Evolutionary conservation across 1,139 yeast species (phyloP).

Genomic region (Schwanniomyces etchellsii): DNA sequence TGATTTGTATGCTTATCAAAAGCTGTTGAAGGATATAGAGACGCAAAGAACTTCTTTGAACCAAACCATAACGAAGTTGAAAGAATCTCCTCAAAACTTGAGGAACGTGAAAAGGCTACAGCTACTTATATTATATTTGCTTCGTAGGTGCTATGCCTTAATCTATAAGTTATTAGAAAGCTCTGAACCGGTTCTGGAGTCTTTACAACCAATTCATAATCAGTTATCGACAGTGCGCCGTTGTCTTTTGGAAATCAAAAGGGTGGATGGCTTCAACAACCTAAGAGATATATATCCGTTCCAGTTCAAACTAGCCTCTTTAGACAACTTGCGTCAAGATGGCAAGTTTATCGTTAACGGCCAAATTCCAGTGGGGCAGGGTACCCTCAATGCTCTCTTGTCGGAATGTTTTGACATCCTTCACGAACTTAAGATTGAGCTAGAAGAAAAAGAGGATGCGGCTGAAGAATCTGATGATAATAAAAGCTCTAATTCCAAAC

Average conservation of each 20-base stretch:
- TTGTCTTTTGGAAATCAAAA: conserved; percentile 80
- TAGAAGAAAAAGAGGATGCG: conserved; percentile 59
- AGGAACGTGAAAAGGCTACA: conserved; percentile 37
- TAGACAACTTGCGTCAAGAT: conserved; percentile 80
- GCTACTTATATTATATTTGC: conserved; percentile 65
- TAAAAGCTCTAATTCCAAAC: conserved; percentile 11
- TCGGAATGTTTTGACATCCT: conserved; percentile 93
- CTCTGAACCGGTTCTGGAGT: conserved; percentile 91
- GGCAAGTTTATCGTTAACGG: conserved; percentile 88
- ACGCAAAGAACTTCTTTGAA: conserved; percentile 47
- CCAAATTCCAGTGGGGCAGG: conserved; percentile 95
- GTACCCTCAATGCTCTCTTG: conserved; percentile 78
- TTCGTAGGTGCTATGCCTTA: conserved; percentile 85
- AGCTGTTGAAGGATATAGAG: conserved; percentile 66
- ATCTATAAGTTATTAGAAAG: conserved; percentile 85
- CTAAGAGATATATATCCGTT: conserved; percentile 90
- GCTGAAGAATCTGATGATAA: conserved; percentile 11
- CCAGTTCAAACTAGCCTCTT: conserved; percentile 86
- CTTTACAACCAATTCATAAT: conserved; percentile 87
- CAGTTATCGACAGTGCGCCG: conserved; percentile 87
- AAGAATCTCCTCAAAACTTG: conserved; percentile 6
- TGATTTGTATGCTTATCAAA: conserved; percentile 79
- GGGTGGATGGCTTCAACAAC: conserved; percentile 86
- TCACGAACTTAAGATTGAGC: conserved; percentile 84
- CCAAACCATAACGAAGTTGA: conserved; percentile 7